These are phyloP conservation scores for Alternaria arborescens DNA, from an alignment of 2,329 filamentous ascomycete species.

Conservation along the genomic window DNA sequence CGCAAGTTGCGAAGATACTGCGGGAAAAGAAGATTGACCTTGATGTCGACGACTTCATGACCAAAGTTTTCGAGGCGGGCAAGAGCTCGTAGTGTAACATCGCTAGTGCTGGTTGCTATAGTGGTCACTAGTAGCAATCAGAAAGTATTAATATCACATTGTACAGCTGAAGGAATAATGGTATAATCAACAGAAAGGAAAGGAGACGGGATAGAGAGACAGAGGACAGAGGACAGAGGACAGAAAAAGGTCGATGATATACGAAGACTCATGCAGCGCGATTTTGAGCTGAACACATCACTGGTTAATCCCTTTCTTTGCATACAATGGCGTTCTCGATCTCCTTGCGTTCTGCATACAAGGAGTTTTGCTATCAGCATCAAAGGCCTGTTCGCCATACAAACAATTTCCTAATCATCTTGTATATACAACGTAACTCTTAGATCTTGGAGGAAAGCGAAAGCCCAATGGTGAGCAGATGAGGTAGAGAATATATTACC, in stretches of 20 bases:
- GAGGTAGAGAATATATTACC: background rate
- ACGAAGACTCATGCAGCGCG: slow-evolving; percentile 17
- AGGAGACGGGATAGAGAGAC: background rate
- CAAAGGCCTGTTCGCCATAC: slow-evolving; percentile 1
- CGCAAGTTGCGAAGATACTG: slow-evolving; percentile 29
- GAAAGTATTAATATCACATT: slow-evolving; percentile 4
- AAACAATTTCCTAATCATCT: background rate
- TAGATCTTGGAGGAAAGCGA: background rate
- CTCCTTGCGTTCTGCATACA: background rate
- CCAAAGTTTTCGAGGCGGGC: slow-evolving; percentile 45
- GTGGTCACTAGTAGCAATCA: background rate
- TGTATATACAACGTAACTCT: slow-evolving; percentile 1
- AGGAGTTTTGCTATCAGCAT: background rate
- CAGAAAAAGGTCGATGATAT: slow-evolving; percentile 11
- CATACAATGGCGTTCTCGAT: background rate
- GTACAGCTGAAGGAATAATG: background rate
- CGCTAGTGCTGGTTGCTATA: background rate
- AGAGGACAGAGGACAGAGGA: background rate
- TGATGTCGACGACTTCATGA: slow-evolving; percentile 45
- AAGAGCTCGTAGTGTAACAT: slow-evolving; percentile 28
- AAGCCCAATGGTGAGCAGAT: background rate
- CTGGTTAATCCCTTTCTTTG: background rate
- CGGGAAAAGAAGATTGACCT: slow-evolving; percentile 26
- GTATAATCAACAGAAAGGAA: background rate
- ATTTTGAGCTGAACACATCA: slow-evolving; percentile 11